Evolutionary conservation across 768 basidiomycete species (phyloP).

Genomic region (Roridomyces roridus): DNA sequence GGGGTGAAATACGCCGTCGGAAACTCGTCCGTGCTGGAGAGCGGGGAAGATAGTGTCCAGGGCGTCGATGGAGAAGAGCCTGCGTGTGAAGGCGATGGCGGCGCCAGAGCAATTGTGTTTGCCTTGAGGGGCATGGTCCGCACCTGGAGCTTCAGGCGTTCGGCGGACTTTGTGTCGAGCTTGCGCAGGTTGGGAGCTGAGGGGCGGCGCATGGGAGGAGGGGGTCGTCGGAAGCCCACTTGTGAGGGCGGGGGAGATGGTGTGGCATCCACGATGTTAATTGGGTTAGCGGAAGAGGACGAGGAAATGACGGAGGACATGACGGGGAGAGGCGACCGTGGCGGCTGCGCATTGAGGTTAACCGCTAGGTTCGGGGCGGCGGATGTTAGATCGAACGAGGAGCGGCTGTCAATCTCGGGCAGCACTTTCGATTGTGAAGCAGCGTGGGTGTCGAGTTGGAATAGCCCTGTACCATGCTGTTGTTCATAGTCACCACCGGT

Average conservation of each 20-base stretch:
- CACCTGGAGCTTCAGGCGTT: slow-evolving; percentile 56
- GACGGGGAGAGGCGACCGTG: slow-evolving; percentile 59
- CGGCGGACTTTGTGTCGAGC: slow-evolving; percentile 54
- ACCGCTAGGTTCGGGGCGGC: slow-evolving; percentile 39
- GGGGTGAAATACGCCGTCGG: slow-evolving; percentile 60
- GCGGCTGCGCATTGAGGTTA: slow-evolving; percentile 23
- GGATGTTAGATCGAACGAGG: slow-evolving; percentile 28
- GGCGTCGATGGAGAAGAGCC: slow-evolving; percentile 59
- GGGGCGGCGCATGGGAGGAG: slow-evolving; percentile 61
- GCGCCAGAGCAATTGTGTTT: slow-evolving; percentile 29
- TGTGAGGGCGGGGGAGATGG: slow-evolving; percentile 76
- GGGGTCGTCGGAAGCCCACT: slow-evolving; percentile 55
- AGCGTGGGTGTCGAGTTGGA: slow-evolving; percentile 70
- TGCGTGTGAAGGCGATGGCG: slow-evolving; percentile 37
- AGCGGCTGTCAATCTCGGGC: slow-evolving; percentile 60
- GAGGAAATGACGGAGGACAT: slow-evolving; percentile 57
- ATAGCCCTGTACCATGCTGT: slow-evolving; percentile 49
- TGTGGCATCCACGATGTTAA: slow-evolving; percentile 47
- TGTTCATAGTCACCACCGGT: slow-evolving; percentile 44
- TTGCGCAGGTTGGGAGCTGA: slow-evolving; percentile 67
- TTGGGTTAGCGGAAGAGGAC: slow-evolving; percentile 31
- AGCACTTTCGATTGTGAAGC: slow-evolving; percentile 56
- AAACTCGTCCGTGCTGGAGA: slow-evolving; percentile 40
- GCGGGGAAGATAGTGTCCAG: slow-evolving; percentile 43
- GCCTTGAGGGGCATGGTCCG: slow-evolving; percentile 65